Evolutionary conservation across 768 basidiomycete genomes (phyloP).

Genomic region (Dioszegia hungarica): DNA sequence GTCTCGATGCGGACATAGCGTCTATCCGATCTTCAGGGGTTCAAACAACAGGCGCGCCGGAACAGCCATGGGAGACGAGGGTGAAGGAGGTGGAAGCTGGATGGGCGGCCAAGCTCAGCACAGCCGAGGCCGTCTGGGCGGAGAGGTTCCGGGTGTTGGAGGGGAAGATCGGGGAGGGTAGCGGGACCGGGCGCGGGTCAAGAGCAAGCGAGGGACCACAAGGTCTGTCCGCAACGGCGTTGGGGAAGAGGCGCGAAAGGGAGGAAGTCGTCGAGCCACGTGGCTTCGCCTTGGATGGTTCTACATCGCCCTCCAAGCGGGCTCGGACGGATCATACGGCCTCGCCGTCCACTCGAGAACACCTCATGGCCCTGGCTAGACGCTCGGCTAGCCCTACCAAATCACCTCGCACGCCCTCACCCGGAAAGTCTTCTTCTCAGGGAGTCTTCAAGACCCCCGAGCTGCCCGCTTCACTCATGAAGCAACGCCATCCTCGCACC

Average conservation of each 20-base stretch:
- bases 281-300: neutral
- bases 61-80: conserved; percentile 2
- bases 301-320: conserved; percentile 10
- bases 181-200: neutral
- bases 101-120: neutral
- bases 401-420: conserved; percentile 27
- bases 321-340: neutral
- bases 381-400: neutral
- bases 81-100: neutral
- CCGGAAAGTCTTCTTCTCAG: conserved; percentile 9
- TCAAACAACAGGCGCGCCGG: neutral
- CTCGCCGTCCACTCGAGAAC: neutral
- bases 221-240: neutral
- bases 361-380: neutral
- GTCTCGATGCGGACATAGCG: neutral
- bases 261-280: neutral
- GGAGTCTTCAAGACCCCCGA: conserved; percentile 9
- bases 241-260: conserved; percentile 8
- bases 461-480: conserved; percentile 4
- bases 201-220: neutral
- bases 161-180: neutral
- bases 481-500: conserved; percentile 10
- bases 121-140: conserved; percentile 1
- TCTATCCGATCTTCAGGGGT: neutral
- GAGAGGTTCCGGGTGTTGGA: neutral